Conservation (phyloP, 2,329 filamentous ascomycete species). For the Fusarium mexicanum region DNA sequence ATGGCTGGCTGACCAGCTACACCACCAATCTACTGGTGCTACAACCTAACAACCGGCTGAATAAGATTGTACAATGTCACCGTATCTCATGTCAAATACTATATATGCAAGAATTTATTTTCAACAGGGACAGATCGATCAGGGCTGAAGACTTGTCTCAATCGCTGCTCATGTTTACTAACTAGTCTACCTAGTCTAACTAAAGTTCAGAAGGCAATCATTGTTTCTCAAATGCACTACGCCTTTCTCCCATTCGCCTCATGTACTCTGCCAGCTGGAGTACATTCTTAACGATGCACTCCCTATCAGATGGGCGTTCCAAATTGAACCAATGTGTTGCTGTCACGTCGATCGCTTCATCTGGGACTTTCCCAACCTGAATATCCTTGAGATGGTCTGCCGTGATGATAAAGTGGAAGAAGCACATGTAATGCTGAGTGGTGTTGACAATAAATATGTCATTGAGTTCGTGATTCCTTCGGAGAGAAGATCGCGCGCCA, state of each 20-base stretch:
- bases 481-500: neutral
- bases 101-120: neutral
- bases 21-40: too few species aligned
- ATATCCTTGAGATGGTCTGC: neutral
- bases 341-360: accelerated
- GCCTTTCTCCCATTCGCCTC: too few species aligned
- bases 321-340: neutral
- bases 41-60: neutral
- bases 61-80: neutral
- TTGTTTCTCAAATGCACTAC: too few species aligned
- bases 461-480: too few species aligned
- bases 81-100: neutral
- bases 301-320: neutral
- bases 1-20: too few species aligned
- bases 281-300: neutral
- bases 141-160: neutral
- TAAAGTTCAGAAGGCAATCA: neutral
- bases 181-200: neutral
- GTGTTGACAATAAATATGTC: neutral
- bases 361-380: too few species aligned
- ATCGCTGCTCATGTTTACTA: neutral
- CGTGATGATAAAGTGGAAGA: neutral
- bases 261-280: neutral
- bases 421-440: neutral
- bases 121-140: accelerated